phyloP scores from a whole-genome alignment of 495 filamentous ascomycete genomes.

The Penicillium coffeae region DNA sequence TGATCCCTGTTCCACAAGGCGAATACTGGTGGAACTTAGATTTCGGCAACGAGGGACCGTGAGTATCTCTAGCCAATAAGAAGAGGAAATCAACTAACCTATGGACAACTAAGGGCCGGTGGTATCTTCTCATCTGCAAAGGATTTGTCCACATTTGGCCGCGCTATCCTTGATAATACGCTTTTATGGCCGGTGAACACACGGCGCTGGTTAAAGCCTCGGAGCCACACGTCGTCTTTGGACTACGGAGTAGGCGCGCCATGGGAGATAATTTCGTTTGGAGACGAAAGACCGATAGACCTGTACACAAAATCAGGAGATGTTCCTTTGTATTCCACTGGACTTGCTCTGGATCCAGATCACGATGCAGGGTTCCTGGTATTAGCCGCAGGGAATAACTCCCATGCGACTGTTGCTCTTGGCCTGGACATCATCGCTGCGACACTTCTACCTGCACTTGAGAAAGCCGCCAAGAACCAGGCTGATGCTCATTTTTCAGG shows the following conservation, averaged over 20 bases:
- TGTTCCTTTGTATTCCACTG: constrained; percentile 41
- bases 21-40: constrained; percentile 32
- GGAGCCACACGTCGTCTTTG: constrained; percentile 43
- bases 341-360: constrained; percentile 48
- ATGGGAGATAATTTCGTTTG: constrained; percentile 48
- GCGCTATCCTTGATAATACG: constrained; percentile 49
- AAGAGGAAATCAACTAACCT: neutral
- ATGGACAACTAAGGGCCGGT: constrained; percentile 41
- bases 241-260: constrained; percentile 48
- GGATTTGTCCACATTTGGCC: constrained; percentile 52
- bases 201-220: constrained; percentile 56
- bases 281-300: constrained; percentile 31
- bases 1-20: constrained; percentile 32
- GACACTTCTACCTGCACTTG: constrained; percentile 40
- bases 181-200: constrained; percentile 44
- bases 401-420: constrained; percentile 6
- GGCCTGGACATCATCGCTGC: constrained; percentile 33
- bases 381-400: constrained; percentile 35
- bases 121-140: constrained; percentile 52
- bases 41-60: constrained; percentile 45
- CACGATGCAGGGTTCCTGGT: constrained; percentile 52
- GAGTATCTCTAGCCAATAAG: constrained; percentile 18
- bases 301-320: constrained; percentile 57
- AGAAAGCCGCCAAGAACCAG: constrained; percentile 42
- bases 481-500: constrained; percentile 33